A percentile compares a stretch with the other conserved stretches of the same genome.
Conservation (phyloP, 176 grass and related monocot species). For the Oryza meyeriana region DNA sequence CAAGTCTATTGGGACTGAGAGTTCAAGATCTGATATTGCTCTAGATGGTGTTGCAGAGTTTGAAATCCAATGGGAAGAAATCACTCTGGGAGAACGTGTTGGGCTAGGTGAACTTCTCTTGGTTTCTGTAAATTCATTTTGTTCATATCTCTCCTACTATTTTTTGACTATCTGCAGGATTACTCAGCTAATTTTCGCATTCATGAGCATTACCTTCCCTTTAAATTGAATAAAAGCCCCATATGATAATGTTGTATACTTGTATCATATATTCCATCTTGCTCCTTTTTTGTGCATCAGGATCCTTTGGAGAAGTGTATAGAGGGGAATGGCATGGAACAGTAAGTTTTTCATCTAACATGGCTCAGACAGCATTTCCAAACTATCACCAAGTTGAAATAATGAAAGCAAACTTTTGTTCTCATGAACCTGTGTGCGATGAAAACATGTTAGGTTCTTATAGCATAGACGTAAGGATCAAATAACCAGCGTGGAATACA, state of each 20-base stretch:
- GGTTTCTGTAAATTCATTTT: neutral
- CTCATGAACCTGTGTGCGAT: neutral
- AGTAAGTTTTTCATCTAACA: too few species aligned
- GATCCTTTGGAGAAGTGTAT: too few species aligned
- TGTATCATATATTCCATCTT: neutral
- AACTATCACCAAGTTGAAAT: neutral
- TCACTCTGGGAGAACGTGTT: constrained; percentile 81
- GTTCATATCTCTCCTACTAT: neutral
- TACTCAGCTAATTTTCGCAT: constrained; percentile 7
- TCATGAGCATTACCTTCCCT: neutral
- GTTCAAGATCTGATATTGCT: constrained; percentile 73
- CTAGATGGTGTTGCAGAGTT: constrained; percentile 82
- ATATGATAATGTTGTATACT: neutral
- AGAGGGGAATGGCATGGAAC: too few species aligned
- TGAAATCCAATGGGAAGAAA: constrained; percentile 95
- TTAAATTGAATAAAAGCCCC: neutral
- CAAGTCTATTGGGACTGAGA: constrained; percentile 82
- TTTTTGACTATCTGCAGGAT: neutral
- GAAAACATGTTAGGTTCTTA: constrained; percentile 18
- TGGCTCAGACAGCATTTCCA: constrained; percentile 1
- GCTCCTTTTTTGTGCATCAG: too few species aligned
- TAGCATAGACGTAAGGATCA: neutral
- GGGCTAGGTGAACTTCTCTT: constrained; percentile 71
- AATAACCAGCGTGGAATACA: too few species aligned
- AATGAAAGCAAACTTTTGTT: neutral